Evolutionary conservation across 2,329 filamentous ascomycete genomes (phyloP), one percentile per base, ranked within the genome.

Genomic region (Daldinia sp.): DNA sequence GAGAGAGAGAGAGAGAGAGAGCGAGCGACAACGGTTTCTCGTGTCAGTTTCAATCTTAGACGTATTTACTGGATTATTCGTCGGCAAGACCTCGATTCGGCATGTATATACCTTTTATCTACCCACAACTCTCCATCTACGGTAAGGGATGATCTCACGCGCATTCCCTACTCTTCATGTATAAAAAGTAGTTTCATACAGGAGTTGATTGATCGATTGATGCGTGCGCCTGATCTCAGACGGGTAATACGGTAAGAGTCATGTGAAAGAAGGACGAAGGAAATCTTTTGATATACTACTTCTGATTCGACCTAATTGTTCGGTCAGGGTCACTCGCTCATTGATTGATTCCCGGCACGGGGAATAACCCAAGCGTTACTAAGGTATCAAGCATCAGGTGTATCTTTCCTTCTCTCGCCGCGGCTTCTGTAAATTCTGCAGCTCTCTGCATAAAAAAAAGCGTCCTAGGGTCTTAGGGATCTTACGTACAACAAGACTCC

Each of bases 161-260:
- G 32, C 6, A 27, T 23, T 34, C 15, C 15, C 47, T 50, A 50
- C 43, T 27, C 29, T 34, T 35, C 47, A 23, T 34, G 13, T 45
- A 52, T 58, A 23, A 29, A 41, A 56, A 35, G 39, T 37, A 67
- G 50, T 48, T 63, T 66, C 55, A 64, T 23, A 35, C 30, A 19
- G 39, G 9, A 37, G 54, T 15, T 23, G 9, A 50, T 37, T 39
- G 29, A 37, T 15, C n/a, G 9, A 50, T 37, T 39, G 29, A 37
- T 19, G 55, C 39, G 51, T 58, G 66, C 65, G 58, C 29, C 57
- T 57, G 56, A 61, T 63, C 56, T 47, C 58, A 49, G 58, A 47
- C 43, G 58, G 63, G 32, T 61, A 66, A 64, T 58, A 45, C 61
- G 58, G 55, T 55, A 57, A 41, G 27, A 19, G 37, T 62, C 61